phyloP scores from a whole-genome alignment of 225 moss, liverwort and hornwort genomes.

The Neckera pumila region DNA sequence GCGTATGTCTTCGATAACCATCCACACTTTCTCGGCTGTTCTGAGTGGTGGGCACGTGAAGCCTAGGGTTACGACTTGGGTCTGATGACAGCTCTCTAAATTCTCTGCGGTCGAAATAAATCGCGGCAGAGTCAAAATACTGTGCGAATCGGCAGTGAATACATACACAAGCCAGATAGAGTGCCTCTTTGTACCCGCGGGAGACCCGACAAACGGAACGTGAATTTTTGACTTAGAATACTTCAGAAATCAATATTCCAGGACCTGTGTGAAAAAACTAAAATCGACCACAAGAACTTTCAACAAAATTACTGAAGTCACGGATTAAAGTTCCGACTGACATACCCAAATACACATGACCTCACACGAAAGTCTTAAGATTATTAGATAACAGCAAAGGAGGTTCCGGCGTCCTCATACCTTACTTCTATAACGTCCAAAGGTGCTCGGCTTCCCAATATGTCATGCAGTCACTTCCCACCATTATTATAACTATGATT shows the following conservation, averaged over 20 bases:
- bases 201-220: background rate
- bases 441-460: too few relatives aligned
- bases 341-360: too few relatives aligned
- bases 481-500: background rate
- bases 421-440: background rate
- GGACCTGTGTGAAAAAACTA: background rate
- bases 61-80: background rate
- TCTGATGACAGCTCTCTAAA: background rate
- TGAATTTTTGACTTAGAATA: too few relatives aligned
- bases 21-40: background rate
- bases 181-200: background rate
- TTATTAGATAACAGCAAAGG: rapidly evolving
- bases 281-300: background rate
- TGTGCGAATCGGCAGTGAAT: background rate
- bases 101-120: background rate
- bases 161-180: background rate
- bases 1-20: background rate
- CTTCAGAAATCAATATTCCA: background rate
- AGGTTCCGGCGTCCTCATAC: too few relatives aligned
- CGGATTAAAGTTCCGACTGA: background rate
- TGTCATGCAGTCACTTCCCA: too few relatives aligned
- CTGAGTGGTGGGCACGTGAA: background rate
- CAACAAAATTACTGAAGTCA: background rate
- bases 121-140: background rate
- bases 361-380: too few relatives aligned